Evolutionary conservation across 805 yeast genomes (phyloP).

Genomic region (Ogataea zsoltii): DNA sequence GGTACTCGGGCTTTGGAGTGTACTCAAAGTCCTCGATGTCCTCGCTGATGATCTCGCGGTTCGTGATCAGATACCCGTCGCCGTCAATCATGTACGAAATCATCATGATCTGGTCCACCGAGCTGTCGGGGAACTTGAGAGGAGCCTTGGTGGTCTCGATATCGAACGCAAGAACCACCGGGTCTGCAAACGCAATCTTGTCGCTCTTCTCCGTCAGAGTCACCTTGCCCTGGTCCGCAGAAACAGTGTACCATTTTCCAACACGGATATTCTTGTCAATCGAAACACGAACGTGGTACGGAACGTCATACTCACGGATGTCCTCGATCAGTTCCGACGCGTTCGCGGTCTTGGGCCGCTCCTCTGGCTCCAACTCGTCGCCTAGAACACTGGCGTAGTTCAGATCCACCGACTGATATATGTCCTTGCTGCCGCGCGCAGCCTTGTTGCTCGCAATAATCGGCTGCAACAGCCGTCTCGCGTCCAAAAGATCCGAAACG

Average conservation of each 20-base stretch:
- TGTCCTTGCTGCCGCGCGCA: constrained; percentile 61
- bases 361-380: constrained; percentile 33
- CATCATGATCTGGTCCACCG: constrained; percentile 95
- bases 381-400: constrained; percentile 32
- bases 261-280: constrained; percentile 85
- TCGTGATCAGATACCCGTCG: constrained; percentile 90
- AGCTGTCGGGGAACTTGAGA: constrained; percentile 89
- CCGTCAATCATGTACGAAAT: constrained; percentile 99
- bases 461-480: constrained; percentile 69
- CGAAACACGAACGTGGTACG: constrained; percentile 94
- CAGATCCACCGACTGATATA: constrained; percentile 59
- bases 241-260: constrained; percentile 93
- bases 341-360: constrained; percentile 25
- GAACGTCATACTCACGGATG: constrained; percentile 92
- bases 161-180: constrained; percentile 94
- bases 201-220: constrained; percentile 61
- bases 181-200: constrained; percentile 93
- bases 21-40: constrained; percentile 97
- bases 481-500: constrained; percentile 69
- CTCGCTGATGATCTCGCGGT: constrained; percentile 88
- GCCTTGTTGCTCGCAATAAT: constrained; percentile 66
- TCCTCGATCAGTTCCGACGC: constrained; percentile 73
- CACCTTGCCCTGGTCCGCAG: constrained; percentile 57
- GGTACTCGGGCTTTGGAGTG: constrained; percentile 95
- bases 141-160: constrained; percentile 98